These are phyloP conservation scores for Neurospora sp. DNA, from an alignment of 495 filamentous ascomycete genomes.

Conservation along the genomic window DNA sequence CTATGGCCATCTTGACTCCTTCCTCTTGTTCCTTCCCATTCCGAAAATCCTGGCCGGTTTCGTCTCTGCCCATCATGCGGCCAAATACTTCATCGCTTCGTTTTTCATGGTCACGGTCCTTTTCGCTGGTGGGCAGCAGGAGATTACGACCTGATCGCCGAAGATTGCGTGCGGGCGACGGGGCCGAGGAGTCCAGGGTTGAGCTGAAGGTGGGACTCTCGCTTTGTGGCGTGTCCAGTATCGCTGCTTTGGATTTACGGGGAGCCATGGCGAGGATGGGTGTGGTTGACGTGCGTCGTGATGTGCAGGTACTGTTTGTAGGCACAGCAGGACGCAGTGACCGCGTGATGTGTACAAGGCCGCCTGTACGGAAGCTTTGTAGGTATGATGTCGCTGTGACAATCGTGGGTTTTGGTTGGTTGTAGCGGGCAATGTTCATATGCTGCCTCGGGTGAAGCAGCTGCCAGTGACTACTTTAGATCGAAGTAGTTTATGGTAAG, in stretches of 20 bases:
- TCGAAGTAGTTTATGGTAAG: neutral
- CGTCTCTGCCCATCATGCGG: neutral
- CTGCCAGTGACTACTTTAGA: neutral
- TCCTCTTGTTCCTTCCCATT: conserved; percentile 2
- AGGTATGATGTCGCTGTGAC: neutral
- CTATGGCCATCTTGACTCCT: conserved; percentile 18
- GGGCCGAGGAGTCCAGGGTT: neutral
- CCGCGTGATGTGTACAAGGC: neutral
- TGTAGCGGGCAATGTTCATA: neutral
- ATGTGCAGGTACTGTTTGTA: neutral
- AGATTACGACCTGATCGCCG: neutral
- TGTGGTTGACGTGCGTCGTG: neutral
- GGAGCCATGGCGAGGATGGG: neutral
- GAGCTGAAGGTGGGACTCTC: neutral
- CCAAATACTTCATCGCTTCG: neutral
- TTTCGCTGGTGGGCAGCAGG: neutral
- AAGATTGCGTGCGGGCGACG: neutral
- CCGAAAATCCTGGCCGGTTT: neutral
- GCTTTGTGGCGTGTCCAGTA: neutral
- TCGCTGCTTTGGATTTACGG: neutral
- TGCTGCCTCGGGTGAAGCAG: neutral
- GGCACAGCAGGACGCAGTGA: neutral
- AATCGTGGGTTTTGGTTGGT: neutral
- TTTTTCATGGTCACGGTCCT: neutral
- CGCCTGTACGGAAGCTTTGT: neutral